Conservation (phyloP, 805 yeast genomes). For the Candida railenensis region DNA sequence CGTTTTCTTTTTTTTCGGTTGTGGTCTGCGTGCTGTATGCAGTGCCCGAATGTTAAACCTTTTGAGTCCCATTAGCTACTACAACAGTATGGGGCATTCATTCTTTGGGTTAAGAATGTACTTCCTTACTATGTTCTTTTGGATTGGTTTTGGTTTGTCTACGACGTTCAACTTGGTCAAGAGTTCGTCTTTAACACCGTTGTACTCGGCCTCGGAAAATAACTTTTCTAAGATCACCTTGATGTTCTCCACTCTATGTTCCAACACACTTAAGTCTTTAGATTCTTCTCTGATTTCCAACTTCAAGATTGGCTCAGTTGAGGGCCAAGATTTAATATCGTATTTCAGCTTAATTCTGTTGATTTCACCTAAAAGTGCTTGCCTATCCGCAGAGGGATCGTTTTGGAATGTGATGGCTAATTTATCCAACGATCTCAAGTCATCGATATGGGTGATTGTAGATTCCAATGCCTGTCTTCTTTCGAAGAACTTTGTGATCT, state of each 20-base stretch:
- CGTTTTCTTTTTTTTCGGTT: not conserved
- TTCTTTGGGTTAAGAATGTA: constrained; percentile 43
- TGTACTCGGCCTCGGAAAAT: constrained; percentile 25
- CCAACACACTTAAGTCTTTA: constrained; percentile 26
- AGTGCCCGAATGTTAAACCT: not conserved
- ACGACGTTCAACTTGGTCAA: constrained; percentile 21
- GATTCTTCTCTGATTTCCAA: constrained; percentile 27
- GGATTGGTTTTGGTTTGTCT: constrained; percentile 38
- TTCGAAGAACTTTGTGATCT: constrained; percentile 52
- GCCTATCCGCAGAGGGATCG: constrained; percentile 18
- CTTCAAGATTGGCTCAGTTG: constrained; percentile 37
- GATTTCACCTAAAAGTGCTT: constrained; percentile 27
- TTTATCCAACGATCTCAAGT: constrained; percentile 34
- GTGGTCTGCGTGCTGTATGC: not conserved
- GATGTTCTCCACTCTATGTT: constrained; percentile 28
- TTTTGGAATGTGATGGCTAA: constrained; percentile 24
- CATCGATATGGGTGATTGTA: constrained; percentile 34
- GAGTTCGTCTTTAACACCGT: constrained; percentile 19
- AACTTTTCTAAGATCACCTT: constrained; percentile 28
- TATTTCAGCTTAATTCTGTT: constrained; percentile 37
- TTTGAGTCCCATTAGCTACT: not conserved
- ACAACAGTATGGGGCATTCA: constrained; percentile 19
- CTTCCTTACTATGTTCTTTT: constrained; percentile 72
- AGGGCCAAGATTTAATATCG: constrained; percentile 40
- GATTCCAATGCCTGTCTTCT: constrained; percentile 32